Base-by-base conservation (phyloP, 2,329 filamentous ascomycete genomes). In the Septoria linicola region DNA sequence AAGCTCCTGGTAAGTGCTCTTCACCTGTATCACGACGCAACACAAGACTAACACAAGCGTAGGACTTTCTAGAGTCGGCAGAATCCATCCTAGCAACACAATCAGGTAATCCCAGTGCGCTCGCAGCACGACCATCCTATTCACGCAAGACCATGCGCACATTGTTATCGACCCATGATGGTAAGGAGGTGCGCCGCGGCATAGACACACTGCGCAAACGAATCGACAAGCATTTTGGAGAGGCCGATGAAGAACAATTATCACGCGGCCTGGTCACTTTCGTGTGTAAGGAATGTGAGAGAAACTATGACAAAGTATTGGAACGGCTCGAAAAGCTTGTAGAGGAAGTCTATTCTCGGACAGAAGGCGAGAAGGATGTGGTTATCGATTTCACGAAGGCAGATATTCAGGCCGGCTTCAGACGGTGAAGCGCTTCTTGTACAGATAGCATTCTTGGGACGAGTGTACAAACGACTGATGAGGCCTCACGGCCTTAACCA, bases 151-250 rank as follows among this genome's bases (percentile, higher is more conserved):
- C 87, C 3, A 95, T 93, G 68, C 92, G 91, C 77, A 96, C 96
- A 73, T 75, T 96, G 3, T 77, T 96, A 27, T 80, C 85, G 49
- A 79, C 80, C 37, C 88, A 93, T 69, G 92, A 97, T 69, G 77
- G 78, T 16, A 91, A 88, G 67, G 90, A 96, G 70, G 81, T 96
- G 36, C 82, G 87, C 58, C 90, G 91, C 67, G 91, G 92, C n/a
- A 86, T 96, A 60, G 63, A 64, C 16, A 62, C 88, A 47, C 77
- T 97, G 60, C 86, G 86, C 64, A 96, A 95, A 74, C 82, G 92
- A 42, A 88, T 97, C 1, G 92, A 97, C 72, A 99, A 97, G 74
- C 92, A 97, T 71, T 97, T 97, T 76, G 89, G 89, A 36, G 89
- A 95, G 60, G 87, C 85, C 4, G 89, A 95, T 61, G 87, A 91